Percentiles rank a stretch among this genome's conserved stretches.
These are phyloP conservation scores for Botryotinia calthae DNA, from an alignment of 2,329 filamentous ascomycete genomes.

Conservation along the genomic window DNA sequence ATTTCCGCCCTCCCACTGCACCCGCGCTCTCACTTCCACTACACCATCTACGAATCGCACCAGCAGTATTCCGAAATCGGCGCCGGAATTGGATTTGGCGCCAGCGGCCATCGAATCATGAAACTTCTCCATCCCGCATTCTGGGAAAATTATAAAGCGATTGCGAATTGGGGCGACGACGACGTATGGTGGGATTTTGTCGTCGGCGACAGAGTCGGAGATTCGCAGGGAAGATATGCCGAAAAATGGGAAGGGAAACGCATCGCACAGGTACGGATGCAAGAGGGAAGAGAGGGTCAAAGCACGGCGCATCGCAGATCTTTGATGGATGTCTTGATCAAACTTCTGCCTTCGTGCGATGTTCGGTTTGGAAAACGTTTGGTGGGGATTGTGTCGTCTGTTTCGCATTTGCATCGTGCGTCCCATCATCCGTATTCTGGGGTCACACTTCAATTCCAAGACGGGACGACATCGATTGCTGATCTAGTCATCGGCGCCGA, in stretches of 20 bases:
- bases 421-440: neutral
- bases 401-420: neutral
- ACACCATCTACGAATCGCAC: conserved; percentile 8
- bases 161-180: conserved; percentile 8
- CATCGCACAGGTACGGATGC: neutral
- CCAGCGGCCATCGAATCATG: conserved; percentile 9
- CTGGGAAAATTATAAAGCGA: conserved; percentile 5
- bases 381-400: neutral
- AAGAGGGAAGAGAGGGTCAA: conserved; percentile 8
- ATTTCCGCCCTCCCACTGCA: neutral
- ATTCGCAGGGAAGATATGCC: neutral
- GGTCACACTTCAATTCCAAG: neutral
- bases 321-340: conserved; percentile 7
- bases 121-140: neutral
- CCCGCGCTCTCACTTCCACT: neutral
- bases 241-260: neutral
- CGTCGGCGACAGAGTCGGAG: neutral
- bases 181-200: conserved; percentile 9
- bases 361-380: conserved; percentile 5
- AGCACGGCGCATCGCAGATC: conserved; percentile 9
- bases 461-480: neutral
- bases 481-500: conserved; percentile 3
- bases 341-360: conserved; percentile 5
- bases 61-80: conserved; percentile 1
- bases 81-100: conserved; percentile 4